Evolutionary conservation across 2,329 filamentous ascomycete genomes (phyloP).

Genomic region (Sporothrix luriei): DNA sequence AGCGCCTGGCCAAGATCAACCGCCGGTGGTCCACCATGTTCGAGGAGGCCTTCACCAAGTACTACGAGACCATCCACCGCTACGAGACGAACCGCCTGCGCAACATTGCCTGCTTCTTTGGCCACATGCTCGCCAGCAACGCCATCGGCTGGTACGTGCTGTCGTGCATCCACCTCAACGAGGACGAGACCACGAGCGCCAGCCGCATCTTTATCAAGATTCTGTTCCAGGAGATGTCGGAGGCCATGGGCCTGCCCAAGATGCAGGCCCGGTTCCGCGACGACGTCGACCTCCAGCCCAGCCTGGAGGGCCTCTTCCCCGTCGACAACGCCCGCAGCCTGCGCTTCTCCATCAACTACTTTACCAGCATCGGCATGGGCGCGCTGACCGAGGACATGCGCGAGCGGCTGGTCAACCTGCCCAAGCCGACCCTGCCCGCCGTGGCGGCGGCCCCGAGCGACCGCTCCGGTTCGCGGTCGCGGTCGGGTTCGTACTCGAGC

Average conservation of each 20-base stretch:
- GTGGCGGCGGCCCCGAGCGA: conserved; percentile 48
- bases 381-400: conserved; percentile 93
- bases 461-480: conserved; percentile 51
- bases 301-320: conserved; percentile 85
- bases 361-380: conserved; percentile 97
- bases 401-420: conserved; percentile 84
- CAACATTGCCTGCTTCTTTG: conserved; percentile 94
- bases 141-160: conserved; percentile 91
- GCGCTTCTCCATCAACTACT: conserved; percentile 98
- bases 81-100: conserved; percentile 94
- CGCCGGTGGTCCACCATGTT: conserved; percentile 92
- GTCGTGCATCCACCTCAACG: conserved; percentile 82
- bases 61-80: conserved; percentile 96
- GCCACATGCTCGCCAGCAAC: conserved; percentile 83
- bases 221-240: conserved; percentile 86
- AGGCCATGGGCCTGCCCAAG: conserved; percentile 81
- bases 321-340: conserved; percentile 86
- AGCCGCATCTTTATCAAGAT: conserved; percentile 99
- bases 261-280: conserved; percentile 76
- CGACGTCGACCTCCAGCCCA: conserved; percentile 69
- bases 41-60: conserved; percentile 84
- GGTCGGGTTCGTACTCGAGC: conserved; percentile 73
- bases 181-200: conserved; percentile 94
- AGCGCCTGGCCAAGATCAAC: conserved; percentile 95
- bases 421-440: conserved; percentile 77